Evolutionary conservation across 2,329 filamentous ascomycete species (phyloP).

Genomic region (Fusarium proliferatum): DNA sequence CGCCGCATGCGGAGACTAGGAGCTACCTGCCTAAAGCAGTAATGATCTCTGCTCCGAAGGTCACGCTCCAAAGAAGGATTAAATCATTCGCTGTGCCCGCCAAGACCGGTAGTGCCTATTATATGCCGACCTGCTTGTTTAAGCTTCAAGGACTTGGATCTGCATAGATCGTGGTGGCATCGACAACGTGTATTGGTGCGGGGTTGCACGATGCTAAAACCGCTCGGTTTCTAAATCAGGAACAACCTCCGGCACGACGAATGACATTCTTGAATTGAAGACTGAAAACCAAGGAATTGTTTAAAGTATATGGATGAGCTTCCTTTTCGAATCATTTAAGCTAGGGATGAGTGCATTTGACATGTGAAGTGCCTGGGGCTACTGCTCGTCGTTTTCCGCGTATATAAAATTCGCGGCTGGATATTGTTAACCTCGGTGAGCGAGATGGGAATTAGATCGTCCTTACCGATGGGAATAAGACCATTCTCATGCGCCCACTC

Average conservation of each 20-base stretch:
- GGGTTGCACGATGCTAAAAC: constrained; percentile 1
- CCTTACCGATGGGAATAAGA: constrained; percentile 38
- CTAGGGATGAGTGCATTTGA: too few species aligned
- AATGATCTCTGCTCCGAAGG: constrained; percentile 27
- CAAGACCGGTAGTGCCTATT: background rate
- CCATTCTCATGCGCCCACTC: constrained; percentile 36
- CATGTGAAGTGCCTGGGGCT: background rate
- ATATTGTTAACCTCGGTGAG: background rate
- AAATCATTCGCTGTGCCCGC: constrained; percentile 23
- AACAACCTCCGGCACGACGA: constrained; percentile 10
- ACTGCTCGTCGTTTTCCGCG: constrained; percentile 35
- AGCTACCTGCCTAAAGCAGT: constrained; percentile 25
- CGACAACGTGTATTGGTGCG: constrained; percentile 28
- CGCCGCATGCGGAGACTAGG: background rate
- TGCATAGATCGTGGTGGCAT: constrained; percentile 12
- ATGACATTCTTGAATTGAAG: background rate
- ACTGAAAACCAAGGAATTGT: background rate
- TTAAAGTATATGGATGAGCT: background rate
- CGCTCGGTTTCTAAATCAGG: constrained; percentile 15
- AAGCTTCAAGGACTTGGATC: constrained; percentile 19
- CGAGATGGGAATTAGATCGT: background rate
- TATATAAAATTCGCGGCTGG: constrained; percentile 41
- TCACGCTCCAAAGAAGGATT: constrained; percentile 14
- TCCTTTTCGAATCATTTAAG: background rate
- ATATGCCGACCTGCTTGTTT: constrained; percentile 11